Evolutionary conservation across 768 basidiomycete species (phyloP).

Genomic region (Lactarius quietus): DNA sequence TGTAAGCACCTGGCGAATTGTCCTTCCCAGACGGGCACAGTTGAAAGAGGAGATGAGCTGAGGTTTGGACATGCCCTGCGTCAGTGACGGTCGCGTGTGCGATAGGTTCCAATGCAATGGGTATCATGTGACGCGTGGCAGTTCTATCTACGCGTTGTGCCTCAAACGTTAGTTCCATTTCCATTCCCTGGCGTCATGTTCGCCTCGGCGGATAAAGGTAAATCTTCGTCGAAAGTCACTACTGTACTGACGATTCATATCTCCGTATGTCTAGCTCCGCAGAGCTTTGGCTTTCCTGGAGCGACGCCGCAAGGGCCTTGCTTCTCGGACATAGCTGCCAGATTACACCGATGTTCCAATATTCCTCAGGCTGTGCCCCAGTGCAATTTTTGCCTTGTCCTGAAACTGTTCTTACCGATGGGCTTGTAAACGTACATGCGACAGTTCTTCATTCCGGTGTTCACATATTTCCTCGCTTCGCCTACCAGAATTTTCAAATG

Average conservation of each 20-base stretch:
- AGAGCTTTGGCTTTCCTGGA: neutral
- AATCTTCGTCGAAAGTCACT: neutral
- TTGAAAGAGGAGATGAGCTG: constrained; percentile 3
- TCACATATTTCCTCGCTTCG: neutral
- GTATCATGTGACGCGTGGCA: too few species aligned
- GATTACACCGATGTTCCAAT: neutral
- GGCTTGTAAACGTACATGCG: neutral
- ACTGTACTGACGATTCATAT: neutral
- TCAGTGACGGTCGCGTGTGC: neutral
- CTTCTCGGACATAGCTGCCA: neutral
- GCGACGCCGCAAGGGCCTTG: constrained; percentile 2
- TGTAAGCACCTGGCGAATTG: constrained; percentile 24
- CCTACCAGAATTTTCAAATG: neutral
- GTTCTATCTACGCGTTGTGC: too few species aligned
- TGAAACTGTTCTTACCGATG: neutral
- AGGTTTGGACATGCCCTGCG: neutral
- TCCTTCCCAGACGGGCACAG: constrained; percentile 19
- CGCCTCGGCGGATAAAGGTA: neutral
- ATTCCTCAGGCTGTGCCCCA: neutral
- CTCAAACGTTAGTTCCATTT: too few species aligned
- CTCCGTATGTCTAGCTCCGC: neutral
- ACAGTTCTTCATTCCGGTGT: neutral
- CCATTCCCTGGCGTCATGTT: too few species aligned
- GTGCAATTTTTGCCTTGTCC: neutral
- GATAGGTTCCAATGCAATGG: too few species aligned